phyloP scores from a whole-genome alignment of 768 basidiomycete genomes.

The Glaciozyma martinii region DNA sequence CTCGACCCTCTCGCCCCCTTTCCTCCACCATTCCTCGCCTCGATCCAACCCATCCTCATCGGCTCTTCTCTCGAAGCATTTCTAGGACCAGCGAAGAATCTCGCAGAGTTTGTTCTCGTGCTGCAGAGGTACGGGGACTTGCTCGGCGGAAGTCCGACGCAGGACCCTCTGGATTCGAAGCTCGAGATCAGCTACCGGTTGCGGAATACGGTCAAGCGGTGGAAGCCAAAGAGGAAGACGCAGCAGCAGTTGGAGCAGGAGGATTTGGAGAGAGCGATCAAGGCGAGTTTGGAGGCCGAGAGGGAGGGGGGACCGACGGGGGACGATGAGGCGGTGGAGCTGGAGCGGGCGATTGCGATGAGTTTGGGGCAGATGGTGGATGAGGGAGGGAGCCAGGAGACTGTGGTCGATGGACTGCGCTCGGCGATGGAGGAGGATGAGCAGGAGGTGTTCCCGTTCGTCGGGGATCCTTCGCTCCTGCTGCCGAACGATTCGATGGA shows the following conservation, averaged over 20 bases:
- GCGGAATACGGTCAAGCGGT: background rate
- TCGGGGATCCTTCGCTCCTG: constrained; percentile 13
- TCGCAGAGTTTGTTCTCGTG: constrained; percentile 50
- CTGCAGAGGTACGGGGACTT: constrained; percentile 35
- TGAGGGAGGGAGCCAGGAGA: background rate
- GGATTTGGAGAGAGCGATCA: constrained; percentile 11
- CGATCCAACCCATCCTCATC: constrained; percentile 16
- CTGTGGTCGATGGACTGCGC: no score
- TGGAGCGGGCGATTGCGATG: constrained; percentile 4
- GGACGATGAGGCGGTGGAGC: background rate
- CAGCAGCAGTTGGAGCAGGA: background rate
- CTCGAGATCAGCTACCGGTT: constrained; percentile 37
- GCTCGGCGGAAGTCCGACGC: constrained; percentile 22
- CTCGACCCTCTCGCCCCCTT: constrained; percentile 9
- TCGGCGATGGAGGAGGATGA: background rate
- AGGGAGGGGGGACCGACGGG: background rate
- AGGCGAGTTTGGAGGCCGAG: background rate
- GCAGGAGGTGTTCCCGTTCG: constrained; percentile 5
- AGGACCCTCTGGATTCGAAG: constrained; percentile 38
- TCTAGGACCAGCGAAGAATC: constrained; percentile 44
- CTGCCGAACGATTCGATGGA: background rate
- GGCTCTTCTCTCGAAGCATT: constrained; percentile 46
- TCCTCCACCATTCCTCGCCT: constrained; percentile 5
- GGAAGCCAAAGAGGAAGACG: background rate
- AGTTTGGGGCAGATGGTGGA: background rate